phyloP scores from a whole-genome alignment of 164 flowering plant genomes.

The Aristolochia californica region DNA sequence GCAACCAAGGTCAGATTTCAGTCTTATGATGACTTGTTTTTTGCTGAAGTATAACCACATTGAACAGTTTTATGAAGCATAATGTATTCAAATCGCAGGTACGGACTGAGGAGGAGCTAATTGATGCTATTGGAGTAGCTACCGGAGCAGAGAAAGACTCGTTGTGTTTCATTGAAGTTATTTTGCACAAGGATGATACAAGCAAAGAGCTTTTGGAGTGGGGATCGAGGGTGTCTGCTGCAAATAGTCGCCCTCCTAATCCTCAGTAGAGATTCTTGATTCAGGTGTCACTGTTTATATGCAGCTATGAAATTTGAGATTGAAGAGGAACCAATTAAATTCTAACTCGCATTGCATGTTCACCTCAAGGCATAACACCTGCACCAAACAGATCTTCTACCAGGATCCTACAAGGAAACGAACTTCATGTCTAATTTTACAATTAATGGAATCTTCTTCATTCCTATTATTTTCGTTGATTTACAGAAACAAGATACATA shows the following conservation, averaged over 20 bases:
- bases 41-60: not conserved
- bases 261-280: too few relatives aligned
- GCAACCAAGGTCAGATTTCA: constrained; percentile 40
- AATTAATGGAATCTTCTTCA: too few relatives aligned
- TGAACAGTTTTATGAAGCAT: not conserved
- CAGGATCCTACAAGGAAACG: too few relatives aligned
- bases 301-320: too few relatives aligned
- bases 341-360: too few relatives aligned
- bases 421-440: too few relatives aligned
- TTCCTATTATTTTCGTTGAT: too few relatives aligned
- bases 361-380: too few relatives aligned
- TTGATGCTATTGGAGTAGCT: constrained; percentile 47
- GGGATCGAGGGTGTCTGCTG: constrained; percentile 71
- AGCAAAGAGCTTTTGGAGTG: constrained; percentile 88
- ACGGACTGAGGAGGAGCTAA: constrained; percentile 52
- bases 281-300: too few relatives aligned
- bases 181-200: constrained; percentile 74
- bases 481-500: too few relatives aligned
- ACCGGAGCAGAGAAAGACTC: constrained; percentile 40
- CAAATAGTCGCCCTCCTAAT: constrained; percentile 72
- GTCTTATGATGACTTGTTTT: not conserved
- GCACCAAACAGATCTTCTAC: too few relatives aligned
- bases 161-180: constrained; percentile 65
- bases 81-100: constrained; percentile 28
- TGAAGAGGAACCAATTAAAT: too few relatives aligned